Evolutionary conservation across 2,329 filamentous ascomycete species (phyloP).

Genomic region (Penicillium sp.): DNA sequence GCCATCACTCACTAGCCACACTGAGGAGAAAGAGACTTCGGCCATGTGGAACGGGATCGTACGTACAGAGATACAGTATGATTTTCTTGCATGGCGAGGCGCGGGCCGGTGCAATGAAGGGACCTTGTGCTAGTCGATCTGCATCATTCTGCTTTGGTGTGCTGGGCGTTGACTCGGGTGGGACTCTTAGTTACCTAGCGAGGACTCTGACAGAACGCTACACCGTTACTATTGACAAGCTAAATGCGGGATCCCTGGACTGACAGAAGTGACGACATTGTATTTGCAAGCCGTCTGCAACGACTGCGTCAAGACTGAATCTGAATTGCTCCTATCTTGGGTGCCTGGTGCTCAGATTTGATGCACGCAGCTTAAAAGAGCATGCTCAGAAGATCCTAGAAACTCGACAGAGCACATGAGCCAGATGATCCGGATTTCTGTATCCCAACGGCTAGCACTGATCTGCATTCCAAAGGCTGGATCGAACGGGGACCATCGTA

Average conservation of each 20-base stretch:
- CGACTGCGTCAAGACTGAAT: neutral
- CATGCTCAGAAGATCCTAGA: neutral
- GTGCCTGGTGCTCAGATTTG: neutral
- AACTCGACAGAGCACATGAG: conserved; percentile 2
- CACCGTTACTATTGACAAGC: neutral
- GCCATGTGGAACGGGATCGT: conserved; percentile 19
- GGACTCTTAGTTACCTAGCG: neutral
- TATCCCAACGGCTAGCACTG: conserved; percentile 6
- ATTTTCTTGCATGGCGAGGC: conserved; percentile 12
- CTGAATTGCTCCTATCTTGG: conserved; percentile 3
- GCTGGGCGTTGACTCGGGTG: neutral
- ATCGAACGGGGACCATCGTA: conserved; percentile 20
- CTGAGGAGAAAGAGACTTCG: neutral
- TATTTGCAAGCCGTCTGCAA: neutral
- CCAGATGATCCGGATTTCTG: conserved; percentile 13
- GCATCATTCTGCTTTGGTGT: neutral
- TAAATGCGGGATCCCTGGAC: neutral
- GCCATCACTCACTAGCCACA: neutral
- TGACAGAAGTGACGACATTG: neutral
- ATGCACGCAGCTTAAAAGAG: conserved; percentile 17
- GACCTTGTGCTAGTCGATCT: conserved; percentile 5
- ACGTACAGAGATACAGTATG: conserved; percentile 13
- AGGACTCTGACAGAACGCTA: neutral
- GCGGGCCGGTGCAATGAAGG: conserved; percentile 12
- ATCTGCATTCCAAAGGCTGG: conserved; percentile 17